Conservation (phyloP, 148 eudicot genomes). For the Heliosperma pusillum region DNA sequence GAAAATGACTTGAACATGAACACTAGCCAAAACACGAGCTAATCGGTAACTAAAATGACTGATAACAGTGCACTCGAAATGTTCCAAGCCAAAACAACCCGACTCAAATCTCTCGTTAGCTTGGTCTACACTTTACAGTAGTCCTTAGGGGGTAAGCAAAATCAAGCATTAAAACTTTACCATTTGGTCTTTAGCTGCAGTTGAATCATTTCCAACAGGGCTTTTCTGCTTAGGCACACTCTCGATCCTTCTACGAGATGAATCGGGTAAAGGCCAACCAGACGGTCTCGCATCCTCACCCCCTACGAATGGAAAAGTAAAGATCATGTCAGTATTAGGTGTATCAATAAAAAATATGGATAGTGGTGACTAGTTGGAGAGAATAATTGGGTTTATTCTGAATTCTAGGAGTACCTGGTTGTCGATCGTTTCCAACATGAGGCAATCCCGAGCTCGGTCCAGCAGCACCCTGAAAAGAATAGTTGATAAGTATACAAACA, state of each 20-base stretch:
- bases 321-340: not conserved
- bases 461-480: conserved; percentile 61
- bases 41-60: too few species aligned
- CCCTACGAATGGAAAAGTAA: conserved; percentile 31
- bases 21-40: too few species aligned
- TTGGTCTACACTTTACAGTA: too few species aligned
- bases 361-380: not conserved
- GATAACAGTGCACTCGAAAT: too few species aligned
- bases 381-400: too few species aligned
- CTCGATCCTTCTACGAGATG: conserved; percentile 57
- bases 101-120: not conserved
- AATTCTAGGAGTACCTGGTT: conserved; percentile 46
- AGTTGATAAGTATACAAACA: conserved; percentile 11
- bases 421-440: conserved; percentile 50
- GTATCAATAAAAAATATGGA: not conserved
- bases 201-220: conserved; percentile 47
- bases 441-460: conserved; percentile 87
- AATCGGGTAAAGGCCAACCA: conserved; percentile 58
- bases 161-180: conserved; percentile 20
- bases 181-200: conserved; percentile 39
- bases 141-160: not conserved
- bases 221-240: conserved; percentile 55
- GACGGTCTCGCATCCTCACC: conserved; percentile 59
- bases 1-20: not conserved
- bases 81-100: not conserved